Percentiles rank a stretch among this genome's conserved stretches.
phyloP scores from a whole-genome alignment of 257 asterid species.

The Leptodermis oblonga region DNA sequence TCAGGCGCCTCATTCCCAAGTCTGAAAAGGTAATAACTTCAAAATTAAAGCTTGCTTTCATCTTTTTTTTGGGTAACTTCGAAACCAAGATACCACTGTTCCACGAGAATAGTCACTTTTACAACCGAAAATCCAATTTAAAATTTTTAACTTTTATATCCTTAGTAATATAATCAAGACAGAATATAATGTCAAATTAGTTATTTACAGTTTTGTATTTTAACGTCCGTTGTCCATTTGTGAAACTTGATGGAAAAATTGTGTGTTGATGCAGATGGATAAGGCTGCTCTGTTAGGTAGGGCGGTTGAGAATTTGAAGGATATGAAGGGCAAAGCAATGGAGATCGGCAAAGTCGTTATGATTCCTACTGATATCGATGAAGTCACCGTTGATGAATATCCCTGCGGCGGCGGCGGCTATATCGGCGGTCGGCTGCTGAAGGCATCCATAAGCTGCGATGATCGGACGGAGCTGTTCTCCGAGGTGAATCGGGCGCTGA shows the following conservation, averaged over 20 bases:
- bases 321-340: constrained; percentile 45
- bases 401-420: neutral
- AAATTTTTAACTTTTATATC: too few species aligned
- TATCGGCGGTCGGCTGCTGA: constrained; percentile 27
- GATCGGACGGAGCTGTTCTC: constrained; percentile 65
- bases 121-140: too few species aligned
- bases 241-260: neutral
- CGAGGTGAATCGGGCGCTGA: constrained; percentile 53
- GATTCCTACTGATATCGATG: constrained; percentile 64
- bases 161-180: too few species aligned
- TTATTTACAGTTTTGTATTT: too few species aligned
- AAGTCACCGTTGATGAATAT: constrained; percentile 30
- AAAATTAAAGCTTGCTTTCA: neutral
- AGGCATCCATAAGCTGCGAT: constrained; percentile 64
- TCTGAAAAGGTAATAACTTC: constrained; percentile 57
- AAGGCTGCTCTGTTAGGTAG: constrained; percentile 82
- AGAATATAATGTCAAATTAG: too few species aligned
- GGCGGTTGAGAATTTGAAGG: constrained; percentile 72
- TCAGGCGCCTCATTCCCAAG: constrained; percentile 70
- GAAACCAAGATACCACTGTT: too few species aligned
- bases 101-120: too few species aligned
- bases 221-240: neutral
- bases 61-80: neutral
- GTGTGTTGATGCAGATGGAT: constrained; percentile 58
- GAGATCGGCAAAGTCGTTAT: constrained; percentile 43